Conservation (phyloP, 495 filamentous ascomycete genomes). For the Tuber brumale region DNA sequence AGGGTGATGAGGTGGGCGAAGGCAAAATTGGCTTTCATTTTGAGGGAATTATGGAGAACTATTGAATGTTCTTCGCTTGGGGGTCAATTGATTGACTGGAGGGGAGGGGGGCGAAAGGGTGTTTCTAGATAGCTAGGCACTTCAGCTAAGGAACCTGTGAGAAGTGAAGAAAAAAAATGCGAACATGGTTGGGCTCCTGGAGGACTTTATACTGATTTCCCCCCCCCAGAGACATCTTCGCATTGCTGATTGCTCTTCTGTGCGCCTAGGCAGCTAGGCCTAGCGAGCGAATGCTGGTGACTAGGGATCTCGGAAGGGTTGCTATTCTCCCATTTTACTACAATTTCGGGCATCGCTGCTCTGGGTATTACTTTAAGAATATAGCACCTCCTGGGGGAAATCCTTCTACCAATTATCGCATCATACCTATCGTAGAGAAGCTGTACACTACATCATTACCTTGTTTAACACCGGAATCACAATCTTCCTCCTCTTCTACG, state of each 20-base stretch:
- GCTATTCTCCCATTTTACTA: background rate
- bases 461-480: background rate
- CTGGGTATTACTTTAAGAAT: background rate
- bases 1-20: slow-evolving; percentile 9
- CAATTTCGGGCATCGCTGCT: background rate
- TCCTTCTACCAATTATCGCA: background rate
- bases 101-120: background rate
- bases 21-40: slow-evolving; percentile 1
- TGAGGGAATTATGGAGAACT: background rate
- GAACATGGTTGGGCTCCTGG: background rate
- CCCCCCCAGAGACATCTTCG: background rate
- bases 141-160: background rate
- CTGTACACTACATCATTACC: background rate
- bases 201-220: background rate
- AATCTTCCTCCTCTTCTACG: background rate
- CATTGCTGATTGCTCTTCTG: background rate
- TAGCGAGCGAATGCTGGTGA: background rate
- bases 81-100: background rate
- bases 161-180: background rate
- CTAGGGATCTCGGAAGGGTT: background rate
- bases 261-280: background rate
- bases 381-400: background rate
- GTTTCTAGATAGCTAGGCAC: background rate
- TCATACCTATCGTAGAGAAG: background rate
- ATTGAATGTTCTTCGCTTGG: background rate